Evolutionary conservation across 805 yeast species (phyloP).

Genomic region (Ogataea thermomethanolica): DNA sequence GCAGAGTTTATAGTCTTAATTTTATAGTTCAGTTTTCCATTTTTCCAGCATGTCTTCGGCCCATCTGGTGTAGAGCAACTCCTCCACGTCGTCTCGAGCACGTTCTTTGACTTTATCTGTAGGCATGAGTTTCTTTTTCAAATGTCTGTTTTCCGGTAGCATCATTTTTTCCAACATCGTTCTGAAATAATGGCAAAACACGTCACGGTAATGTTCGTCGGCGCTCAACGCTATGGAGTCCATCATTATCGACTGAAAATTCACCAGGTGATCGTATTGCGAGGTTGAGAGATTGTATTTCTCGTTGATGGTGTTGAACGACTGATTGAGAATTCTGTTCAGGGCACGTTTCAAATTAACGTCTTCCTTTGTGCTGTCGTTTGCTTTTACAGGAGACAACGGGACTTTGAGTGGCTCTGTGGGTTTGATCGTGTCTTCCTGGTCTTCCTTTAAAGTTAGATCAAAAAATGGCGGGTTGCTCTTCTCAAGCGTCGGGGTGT

Average conservation of each 20-base stretch:
- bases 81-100: constrained; percentile 37
- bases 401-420: constrained; percentile 13
- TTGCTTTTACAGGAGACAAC: constrained; percentile 17
- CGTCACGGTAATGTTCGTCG: constrained; percentile 28
- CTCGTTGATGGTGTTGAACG: constrained; percentile 42
- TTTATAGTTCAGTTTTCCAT: constrained; percentile 4
- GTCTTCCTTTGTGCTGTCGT: constrained; percentile 5
- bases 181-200: constrained; percentile 31
- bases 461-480: neutral
- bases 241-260: constrained; percentile 36
- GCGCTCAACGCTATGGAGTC: constrained; percentile 25
- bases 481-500: constrained; percentile 32
- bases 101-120: constrained; percentile 5
- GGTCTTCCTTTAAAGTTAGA: constrained; percentile 1
- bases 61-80: constrained; percentile 47
- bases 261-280: constrained; percentile 44
- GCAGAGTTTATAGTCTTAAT: constrained; percentile 5
- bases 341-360: constrained; percentile 27
- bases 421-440: constrained; percentile 10
- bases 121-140: constrained; percentile 31
- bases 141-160: constrained; percentile 26
- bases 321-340: constrained; percentile 38
- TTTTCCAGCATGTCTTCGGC: constrained; percentile 37
- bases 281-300: constrained; percentile 52
- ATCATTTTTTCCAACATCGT: constrained; percentile 30